Percentiles rank a stretch among this genome's conserved stretches.
These are phyloP conservation scores for Botryotinia narcissicola DNA, from an alignment of 2,329 filamentous ascomycete genomes.

Conservation along the genomic window DNA sequence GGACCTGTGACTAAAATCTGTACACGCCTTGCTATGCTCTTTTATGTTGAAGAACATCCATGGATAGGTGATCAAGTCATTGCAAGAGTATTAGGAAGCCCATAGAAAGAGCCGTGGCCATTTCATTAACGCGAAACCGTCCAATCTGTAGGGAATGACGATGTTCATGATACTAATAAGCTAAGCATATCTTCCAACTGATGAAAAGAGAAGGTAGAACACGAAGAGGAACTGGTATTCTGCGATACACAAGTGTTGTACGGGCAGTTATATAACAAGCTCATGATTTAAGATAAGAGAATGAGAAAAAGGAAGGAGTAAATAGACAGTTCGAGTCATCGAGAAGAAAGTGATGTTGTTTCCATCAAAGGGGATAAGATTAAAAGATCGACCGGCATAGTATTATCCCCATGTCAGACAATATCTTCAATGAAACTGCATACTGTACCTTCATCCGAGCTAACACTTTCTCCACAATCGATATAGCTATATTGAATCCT, in stretches of 20 bases:
- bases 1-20: neutral
- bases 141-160: neutral
- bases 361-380: neutral
- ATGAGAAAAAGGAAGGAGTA: neutral
- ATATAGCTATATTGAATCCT: neutral
- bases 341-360: neutral
- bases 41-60: neutral
- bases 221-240: neutral
- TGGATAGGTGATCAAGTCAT: rapidly evolving
- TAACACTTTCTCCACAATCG: too few species aligned
- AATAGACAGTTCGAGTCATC: neutral
- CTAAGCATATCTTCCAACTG: neutral
- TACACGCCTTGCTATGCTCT: too few species aligned
- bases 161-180: neutral
- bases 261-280: neutral
- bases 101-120: neutral
- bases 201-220: neutral
- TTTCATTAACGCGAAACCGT: neutral
- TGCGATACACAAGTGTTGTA: neutral
- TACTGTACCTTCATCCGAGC: neutral
- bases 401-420: neutral
- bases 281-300: neutral
- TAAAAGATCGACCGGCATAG: neutral
- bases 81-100: neutral
- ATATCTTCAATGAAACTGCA: neutral